Conservation (phyloP, 2,329 filamentous ascomycete species). For the Biscogniauxia sp. region DNA sequence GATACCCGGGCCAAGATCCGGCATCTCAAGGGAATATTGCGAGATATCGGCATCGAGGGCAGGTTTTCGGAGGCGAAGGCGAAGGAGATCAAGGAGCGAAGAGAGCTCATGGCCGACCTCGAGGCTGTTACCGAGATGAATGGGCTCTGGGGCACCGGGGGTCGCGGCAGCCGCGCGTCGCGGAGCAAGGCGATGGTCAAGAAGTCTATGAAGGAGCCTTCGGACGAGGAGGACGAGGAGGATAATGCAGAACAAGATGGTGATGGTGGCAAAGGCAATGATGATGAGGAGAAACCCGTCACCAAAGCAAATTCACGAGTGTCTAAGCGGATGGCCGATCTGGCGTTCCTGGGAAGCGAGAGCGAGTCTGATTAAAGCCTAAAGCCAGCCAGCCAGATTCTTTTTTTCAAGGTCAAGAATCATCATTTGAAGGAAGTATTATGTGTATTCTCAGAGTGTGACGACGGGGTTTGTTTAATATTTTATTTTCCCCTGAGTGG, state of each 20-base stretch:
- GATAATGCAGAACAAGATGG: constrained; percentile 33
- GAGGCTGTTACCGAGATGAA: constrained; percentile 83
- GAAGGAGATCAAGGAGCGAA: constrained; percentile 78
- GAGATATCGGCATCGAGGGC: constrained; percentile 82
- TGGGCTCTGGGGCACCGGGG: constrained; percentile 66
- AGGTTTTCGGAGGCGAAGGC: constrained; percentile 84
- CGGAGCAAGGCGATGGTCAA: constrained; percentile 39
- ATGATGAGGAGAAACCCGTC: constrained; percentile 23
- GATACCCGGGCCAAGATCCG: constrained; percentile 76
- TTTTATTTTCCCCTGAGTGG: not conserved
- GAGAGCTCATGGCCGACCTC: constrained; percentile 81
- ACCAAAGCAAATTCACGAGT: constrained; percentile 34
- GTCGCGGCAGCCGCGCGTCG: constrained; percentile 38
- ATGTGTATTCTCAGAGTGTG: too few relatives aligned
- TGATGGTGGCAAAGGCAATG: constrained; percentile 4
- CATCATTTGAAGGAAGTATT: too few relatives aligned
- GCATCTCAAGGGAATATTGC: constrained; percentile 76
- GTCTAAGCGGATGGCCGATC: constrained; percentile 47
- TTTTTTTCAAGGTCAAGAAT: too few relatives aligned
- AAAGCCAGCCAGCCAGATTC: constrained; percentile 1
- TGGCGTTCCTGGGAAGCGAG: constrained; percentile 68
- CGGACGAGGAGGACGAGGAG: constrained; percentile 33
- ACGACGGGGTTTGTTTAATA: too few relatives aligned
- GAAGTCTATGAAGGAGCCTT: constrained; percentile 37
- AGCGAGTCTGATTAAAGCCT: constrained; percentile 58